Evolutionary conservation across 345 rosid species (phyloP).

Genomic region (Eutrema yunnanense): DNA sequence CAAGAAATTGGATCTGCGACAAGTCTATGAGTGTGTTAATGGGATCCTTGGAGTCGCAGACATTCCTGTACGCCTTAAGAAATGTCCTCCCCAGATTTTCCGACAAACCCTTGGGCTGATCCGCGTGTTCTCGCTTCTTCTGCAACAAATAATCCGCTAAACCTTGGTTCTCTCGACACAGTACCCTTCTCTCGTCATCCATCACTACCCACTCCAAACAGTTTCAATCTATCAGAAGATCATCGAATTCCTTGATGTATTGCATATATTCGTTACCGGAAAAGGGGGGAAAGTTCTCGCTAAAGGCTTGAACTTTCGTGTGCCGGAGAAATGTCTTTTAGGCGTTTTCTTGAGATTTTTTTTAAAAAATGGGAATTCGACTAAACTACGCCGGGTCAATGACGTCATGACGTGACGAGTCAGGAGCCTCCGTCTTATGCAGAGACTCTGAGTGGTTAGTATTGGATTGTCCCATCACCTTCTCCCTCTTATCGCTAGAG

Average conservation of each 20-base stretch:
- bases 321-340: neutral
- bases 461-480: too few species aligned
- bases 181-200: conserved; percentile 46
- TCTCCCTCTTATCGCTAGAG: too few species aligned
- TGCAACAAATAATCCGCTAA: conserved; percentile 50
- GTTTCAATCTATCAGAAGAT: neutral
- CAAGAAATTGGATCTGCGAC: conserved; percentile 45
- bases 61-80: conserved; percentile 45
- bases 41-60: conserved; percentile 49
- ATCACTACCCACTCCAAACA: conserved; percentile 23
- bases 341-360: neutral
- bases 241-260: neutral
- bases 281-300: neutral
- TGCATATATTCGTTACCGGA: too few species aligned
- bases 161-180: conserved; percentile 55
- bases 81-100: conserved; percentile 58
- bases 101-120: conserved; percentile 62
- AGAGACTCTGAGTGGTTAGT: too few species aligned
- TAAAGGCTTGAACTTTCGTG: neutral
- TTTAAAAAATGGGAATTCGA: neutral
- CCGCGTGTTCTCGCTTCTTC: conserved; percentile 62
- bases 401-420: neutral
- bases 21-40: conserved; percentile 68
- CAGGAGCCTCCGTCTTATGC: neutral
- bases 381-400: neutral